Evolutionary conservation across 1,139 yeast genomes (phyloP), one percentile per base, ranked within the genome.

Genomic region (Zygosaccharomyces pseudobailii): DNA sequence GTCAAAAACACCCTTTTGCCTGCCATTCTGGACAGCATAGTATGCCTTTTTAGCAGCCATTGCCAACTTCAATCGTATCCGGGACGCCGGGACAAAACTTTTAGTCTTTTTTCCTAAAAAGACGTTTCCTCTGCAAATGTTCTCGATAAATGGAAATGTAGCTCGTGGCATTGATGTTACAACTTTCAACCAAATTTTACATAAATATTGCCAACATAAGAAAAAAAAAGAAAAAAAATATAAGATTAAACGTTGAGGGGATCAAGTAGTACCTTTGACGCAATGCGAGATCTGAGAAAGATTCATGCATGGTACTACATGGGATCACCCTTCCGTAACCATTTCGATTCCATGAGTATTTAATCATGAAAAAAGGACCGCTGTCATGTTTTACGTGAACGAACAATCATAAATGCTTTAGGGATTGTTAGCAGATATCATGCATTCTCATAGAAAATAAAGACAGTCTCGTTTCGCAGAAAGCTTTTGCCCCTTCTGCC

Each of bases 11-110:
- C 90, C 92, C 0, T 68, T 56, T 0, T 55, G 53, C 13, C 74
- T 65, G 7, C 90, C 90, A 9, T 66, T 71, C 5, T 75, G 78
- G 2, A 84, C 89, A 0, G 88, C 89, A 56, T 84, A 84, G 57
- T 56, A 73, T 3, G 50, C 50, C 5, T 50, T 51, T 41, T 55
- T 56, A 20, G 52, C 51, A 3, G 49, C 49, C 51, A 48, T 48
- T 4, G 4, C 33, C 17, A 27, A 19, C 24, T 40, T n/a, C 21
- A 38, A 10, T 6, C 21, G 20, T 3, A 34, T 22, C 8, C 5
- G 13, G 24, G 6, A 20, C 6, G 34, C 22, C 7, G 21, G 31
- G 10, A 24, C 2, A 6, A n/a, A 8, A 28, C 23, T 31, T 33
- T 24, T 32, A 7, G 9, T 21, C 20, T 31, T 33, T 10, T 7